Evolutionary conservation across 305 asterid genomes (phyloP).

Genomic region (Fraxinus greggii): DNA sequence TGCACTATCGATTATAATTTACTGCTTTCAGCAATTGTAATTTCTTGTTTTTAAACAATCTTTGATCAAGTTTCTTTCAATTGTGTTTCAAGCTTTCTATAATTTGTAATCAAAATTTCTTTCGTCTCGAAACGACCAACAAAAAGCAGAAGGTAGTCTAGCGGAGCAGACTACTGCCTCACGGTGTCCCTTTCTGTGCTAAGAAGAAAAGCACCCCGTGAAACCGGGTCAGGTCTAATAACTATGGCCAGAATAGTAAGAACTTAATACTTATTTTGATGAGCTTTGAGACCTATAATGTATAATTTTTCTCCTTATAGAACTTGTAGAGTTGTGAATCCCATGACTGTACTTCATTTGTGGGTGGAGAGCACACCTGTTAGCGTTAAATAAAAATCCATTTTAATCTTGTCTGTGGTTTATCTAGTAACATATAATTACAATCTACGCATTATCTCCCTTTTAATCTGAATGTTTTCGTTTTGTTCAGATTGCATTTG

Average conservation of each 20-base stretch:
- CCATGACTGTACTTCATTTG: background rate
- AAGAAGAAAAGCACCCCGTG: too few species aligned
- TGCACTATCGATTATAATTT: too few species aligned
- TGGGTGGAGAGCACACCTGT: background rate
- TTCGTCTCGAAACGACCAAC: too few species aligned
- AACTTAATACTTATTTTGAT: constrained; percentile 9
- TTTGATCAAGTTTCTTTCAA: too few species aligned
- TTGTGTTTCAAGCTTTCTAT: too few species aligned
- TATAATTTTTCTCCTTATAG: background rate
- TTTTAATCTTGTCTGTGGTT: background rate
- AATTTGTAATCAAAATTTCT: too few species aligned
- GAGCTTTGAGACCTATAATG: background rate
- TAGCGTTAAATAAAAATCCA: background rate
- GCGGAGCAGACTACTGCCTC: too few species aligned
- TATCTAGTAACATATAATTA: background rate
- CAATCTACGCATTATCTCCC: background rate
- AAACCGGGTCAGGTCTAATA: too few species aligned
- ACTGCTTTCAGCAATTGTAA: too few species aligned
- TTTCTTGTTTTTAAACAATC: too few species aligned
- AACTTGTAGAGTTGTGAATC: background rate
- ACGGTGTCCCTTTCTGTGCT: too few species aligned
- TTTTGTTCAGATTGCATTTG: constrained; percentile 76
- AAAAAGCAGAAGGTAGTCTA: too few species aligned
- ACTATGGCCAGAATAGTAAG: background rate
- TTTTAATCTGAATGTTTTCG: constrained; percentile 23